phyloP scores from a whole-genome alignment of 495 filamentous ascomycete genomes.

The Diplogelasinospora grovesii region DNA sequence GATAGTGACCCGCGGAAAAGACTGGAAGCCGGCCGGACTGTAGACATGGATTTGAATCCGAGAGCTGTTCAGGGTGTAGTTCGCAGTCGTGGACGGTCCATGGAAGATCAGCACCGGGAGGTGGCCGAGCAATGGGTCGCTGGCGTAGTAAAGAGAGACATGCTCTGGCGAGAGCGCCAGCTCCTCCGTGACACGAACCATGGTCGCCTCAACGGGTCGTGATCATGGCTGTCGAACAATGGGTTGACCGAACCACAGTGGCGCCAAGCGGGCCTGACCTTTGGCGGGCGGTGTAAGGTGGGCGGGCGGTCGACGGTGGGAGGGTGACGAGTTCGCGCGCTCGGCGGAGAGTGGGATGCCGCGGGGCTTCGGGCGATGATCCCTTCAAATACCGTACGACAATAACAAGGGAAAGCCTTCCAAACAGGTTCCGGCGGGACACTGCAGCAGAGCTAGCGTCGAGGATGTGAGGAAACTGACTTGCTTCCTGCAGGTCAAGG shows the following conservation, averaged over 20 bases:
- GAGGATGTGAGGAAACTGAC: not conserved
- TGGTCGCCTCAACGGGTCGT: slow-evolving; percentile 45
- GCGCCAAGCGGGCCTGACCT: too few relatives aligned
- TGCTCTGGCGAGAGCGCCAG: slow-evolving; percentile 66
- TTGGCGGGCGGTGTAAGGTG: not conserved
- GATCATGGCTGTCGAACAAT: slow-evolving; percentile 20
- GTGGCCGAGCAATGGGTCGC: slow-evolving; percentile 68
- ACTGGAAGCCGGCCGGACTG: slow-evolving; percentile 77
- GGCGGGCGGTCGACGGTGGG: not conserved
- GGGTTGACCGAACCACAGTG: not conserved
- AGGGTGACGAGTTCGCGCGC: not conserved
- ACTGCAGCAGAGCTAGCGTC: not conserved
- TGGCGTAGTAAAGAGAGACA: slow-evolving; percentile 73
- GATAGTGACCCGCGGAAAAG: slow-evolving; percentile 82
- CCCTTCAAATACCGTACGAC: too few relatives aligned
- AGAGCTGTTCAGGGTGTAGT: slow-evolving; percentile 78
- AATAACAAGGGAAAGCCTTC: not conserved
- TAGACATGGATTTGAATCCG: slow-evolving; percentile 91
- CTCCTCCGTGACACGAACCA: slow-evolving; percentile 61
- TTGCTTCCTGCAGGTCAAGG: slow-evolving; percentile 5
- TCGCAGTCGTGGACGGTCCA: slow-evolving; percentile 74
- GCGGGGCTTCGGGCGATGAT: too few relatives aligned
- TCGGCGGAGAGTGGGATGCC: too few relatives aligned
- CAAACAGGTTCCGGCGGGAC: not conserved
- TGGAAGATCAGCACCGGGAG: slow-evolving; percentile 75